Percentiles rank a stretch among this genome's conserved stretches.
These are phyloP conservation scores for Pichia exigua DNA, from an alignment of 805 yeast genomes.

Conservation along the genomic window DNA sequence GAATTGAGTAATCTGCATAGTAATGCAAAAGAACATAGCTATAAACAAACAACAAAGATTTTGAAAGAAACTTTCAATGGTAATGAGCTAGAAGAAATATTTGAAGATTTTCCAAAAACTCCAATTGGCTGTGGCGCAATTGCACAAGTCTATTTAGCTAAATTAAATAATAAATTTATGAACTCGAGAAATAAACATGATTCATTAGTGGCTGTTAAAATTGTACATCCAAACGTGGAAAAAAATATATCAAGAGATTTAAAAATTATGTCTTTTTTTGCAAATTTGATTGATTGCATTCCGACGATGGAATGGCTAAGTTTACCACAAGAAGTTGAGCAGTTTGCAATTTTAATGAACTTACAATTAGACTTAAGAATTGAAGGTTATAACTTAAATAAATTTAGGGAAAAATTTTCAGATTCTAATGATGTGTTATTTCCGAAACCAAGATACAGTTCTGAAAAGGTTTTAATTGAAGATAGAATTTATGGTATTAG, in stretches of 20 bases:
- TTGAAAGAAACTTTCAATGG: conserved; percentile 53
- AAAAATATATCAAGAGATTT: conserved; percentile 70
- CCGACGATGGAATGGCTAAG: conserved; percentile 99
- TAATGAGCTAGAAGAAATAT: conserved; percentile 55
- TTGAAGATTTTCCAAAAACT: conserved; percentile 62
- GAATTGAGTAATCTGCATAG: conserved; percentile 77
- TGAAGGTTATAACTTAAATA: conserved; percentile 73
- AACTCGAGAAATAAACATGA: conserved; percentile 28
- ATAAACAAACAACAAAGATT: conserved; percentile 49
- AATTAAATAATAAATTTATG: conserved; percentile 39
- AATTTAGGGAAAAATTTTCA: conserved; percentile 63
- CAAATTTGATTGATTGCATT: conserved; percentile 53
- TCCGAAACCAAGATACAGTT: conserved; percentile 69
- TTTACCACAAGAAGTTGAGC: conserved; percentile 87
- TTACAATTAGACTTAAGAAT: conserved; percentile 84
- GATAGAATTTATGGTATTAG: conserved; percentile 80
- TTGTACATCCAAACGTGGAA: conserved; percentile 83
- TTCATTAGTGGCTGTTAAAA: conserved; percentile 78
- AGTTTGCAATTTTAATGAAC: conserved; percentile 78
- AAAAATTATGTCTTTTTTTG: conserved; percentile 76
- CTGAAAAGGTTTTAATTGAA: conserved; percentile 72
- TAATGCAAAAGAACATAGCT: conserved; percentile 66
- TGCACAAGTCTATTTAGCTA: conserved; percentile 88
- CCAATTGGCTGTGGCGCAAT: conserved; percentile 98
- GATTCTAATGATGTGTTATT: conserved; percentile 57